These are phyloP conservation scores for Glycyrrhiza uralensis DNA, from an alignment of 306 rosid species.

Conservation along the genomic window DNA sequence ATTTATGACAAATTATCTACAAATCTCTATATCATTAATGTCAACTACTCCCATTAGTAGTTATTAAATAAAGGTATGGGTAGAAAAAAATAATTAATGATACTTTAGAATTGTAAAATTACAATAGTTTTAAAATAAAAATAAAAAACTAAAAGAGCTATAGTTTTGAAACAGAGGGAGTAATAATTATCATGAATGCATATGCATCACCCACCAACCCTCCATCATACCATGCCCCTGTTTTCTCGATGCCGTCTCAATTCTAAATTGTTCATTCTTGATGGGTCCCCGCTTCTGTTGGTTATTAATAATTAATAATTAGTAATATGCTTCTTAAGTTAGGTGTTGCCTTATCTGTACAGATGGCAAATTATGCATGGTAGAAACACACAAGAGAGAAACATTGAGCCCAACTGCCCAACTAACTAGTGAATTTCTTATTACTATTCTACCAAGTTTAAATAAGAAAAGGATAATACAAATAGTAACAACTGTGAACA, in stretches of 20 bases:
- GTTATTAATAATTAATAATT: no score
- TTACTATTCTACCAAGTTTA: not conserved
- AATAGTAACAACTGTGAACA: not conserved
- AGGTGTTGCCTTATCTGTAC: not conserved
- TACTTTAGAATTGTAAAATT: no score
- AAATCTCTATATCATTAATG: no score
- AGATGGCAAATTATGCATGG: not conserved
- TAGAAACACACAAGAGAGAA: not conserved
- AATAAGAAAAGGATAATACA: not conserved
- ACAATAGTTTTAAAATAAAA: no score
- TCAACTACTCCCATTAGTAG: no score
- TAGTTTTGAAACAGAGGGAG: no score
- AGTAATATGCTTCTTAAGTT: not conserved
- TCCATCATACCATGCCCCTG: not conserved
- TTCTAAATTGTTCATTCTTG: not conserved
- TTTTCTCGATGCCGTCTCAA: not conserved
- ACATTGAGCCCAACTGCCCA: not conserved
- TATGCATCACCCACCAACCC: conserved; percentile 6
- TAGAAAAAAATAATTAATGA: no score
- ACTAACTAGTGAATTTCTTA: not conserved
- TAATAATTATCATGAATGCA: conserved; percentile 12
- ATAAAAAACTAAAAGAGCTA: no score
- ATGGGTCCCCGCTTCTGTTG: not conserved
- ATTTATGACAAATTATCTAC: no score
- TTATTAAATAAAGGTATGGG: no score